Base-by-base conservation (phyloP, 257 asterid genomes). In the Gentiana straminea region DNA sequence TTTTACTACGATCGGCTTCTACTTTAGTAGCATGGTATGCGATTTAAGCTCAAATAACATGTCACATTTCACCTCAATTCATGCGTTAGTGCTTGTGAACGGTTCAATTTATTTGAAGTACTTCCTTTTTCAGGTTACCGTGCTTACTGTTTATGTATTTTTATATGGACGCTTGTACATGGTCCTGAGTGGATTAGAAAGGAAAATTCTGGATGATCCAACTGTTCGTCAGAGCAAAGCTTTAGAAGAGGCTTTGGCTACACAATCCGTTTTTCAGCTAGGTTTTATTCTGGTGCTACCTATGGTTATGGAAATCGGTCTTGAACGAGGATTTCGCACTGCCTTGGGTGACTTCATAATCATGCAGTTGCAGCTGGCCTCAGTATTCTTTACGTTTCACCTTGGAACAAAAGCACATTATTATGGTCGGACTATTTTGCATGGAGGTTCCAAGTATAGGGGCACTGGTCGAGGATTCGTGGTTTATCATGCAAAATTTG, bases 391-490 rank as follows among this genome's bases (percentile, higher is more conserved):
- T 57, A 85, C 99, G 7, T 92, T 92, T 75, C 97, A 88, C 81
- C 94, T 92, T 2, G 99, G 99, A 35, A 88, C 97, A 8, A 92
- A 88, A 70, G 84, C 94, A 12, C 99, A 92, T 72, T 86, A 88
- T 53, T 92, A 67, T 51, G 99, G 97, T 2, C 69, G 95, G 76
- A 80, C 97, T 33, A 63, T 92, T 69, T 61, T 92, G 59, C 99
- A 92, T 48, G 99, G 99, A 55, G 99, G 99, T 49, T 86, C 99
- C 12, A 92, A 86, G 51, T 88, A 92, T 70, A 75, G 97, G 55
- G 94, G 94, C 12, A 88, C 97, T 2, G 97, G 97, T 46, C 94
- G 99, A 56, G 99, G 97, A 51, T 88, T 92, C 61, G 99, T 92
- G 37, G 95, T 86, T 67, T 84, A 77, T 58, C 99, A 92, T 44